Evolutionary conservation across 2,329 filamentous ascomycete species (phyloP).

Genomic region (Daldinia eschscholtzii): DNA sequence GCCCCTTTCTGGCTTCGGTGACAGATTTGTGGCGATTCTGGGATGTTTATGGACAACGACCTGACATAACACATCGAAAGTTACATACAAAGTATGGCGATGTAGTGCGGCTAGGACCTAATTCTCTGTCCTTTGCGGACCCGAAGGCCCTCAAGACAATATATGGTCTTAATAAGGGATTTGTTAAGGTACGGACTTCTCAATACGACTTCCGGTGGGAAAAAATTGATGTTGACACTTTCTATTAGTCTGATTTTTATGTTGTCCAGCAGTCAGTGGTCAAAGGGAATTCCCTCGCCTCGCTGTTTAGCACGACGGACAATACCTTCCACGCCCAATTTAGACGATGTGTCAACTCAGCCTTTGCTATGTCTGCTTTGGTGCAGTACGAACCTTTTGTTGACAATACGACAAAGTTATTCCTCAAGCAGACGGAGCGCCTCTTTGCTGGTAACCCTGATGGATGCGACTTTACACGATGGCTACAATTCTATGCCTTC

Average conservation of each 20-base stretch:
- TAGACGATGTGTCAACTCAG: conserved; percentile 79
- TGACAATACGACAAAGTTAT: conserved; percentile 78
- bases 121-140: conserved; percentile 78
- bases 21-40: conserved; percentile 82
- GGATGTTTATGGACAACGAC: conserved; percentile 73
- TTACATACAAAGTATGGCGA: conserved; percentile 80
- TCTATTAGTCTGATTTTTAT: conserved; percentile 79
- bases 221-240: conserved; percentile 26
- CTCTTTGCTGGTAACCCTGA: conserved; percentile 62
- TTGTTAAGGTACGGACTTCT: conserved; percentile 72
- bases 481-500: conserved; percentile 86
- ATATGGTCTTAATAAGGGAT: conserved; percentile 86
- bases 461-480: conserved; percentile 74
- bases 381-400: conserved; percentile 86
- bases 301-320: conserved; percentile 81
- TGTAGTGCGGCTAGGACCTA: conserved; percentile 81
- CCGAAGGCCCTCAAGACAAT: conserved; percentile 80
- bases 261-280: conserved; percentile 80
- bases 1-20: conserved; percentile 74
- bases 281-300: conserved; percentile 75
- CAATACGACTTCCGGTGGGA: neutral
- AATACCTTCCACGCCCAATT: conserved; percentile 82
- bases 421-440: conserved; percentile 72
- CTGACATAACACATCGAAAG: conserved; percentile 75
- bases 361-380: conserved; percentile 81